Evolutionary conservation across 2,329 filamentous ascomycete species (phyloP), one percentile per base, ranked within the genome.

Genomic region (Tolypocladium paradoxum): DNA sequence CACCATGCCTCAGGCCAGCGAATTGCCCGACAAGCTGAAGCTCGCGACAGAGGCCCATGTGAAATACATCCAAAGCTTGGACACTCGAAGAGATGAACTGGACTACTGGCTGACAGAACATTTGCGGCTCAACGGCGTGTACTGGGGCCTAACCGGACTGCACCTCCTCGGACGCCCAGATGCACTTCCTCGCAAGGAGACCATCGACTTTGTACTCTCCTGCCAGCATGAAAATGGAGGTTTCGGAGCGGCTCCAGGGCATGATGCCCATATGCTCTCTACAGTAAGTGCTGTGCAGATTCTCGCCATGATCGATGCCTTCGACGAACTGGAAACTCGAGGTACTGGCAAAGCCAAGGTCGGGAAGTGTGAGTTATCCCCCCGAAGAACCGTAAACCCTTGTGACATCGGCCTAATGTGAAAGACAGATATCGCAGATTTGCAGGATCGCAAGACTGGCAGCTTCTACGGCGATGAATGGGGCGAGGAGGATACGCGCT

Each of bases 31-130:
- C 37, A 71, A 73, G 58, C 68, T 70, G 27, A 68, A 71, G 57
- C 72, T 83, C 49, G 75, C 76, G 49, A 72, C 73, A 6, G 75
- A 75, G 8, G 75, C 78, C 24, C 93, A 99, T 69, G 89, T 97
- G 63, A 83, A 84, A 66, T 99, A 97, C 69, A 90, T 99, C 61
- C 89, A 95, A 71, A 89, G 87, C 64, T 79, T 99, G 61, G 90
- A 99, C 70, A 90, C 86, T 60, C 85, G 87, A 66, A 90, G 88
- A 73, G 90, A 97, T 76, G 89, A 96, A 71, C 84, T 96, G 62
- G 90, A 96, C 70, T 99, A 97, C 75, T 96, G 92, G 87, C 78
- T 97, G 66, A 99, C 93, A 16, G 92, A 99, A 71, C 93, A 99
- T 68, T 78, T 99, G 60, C 90, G 93, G 56, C 80, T 99, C 54